Evolutionary conservation across 768 basidiomycete genomes (phyloP), one percentile per base, ranked within the genome.

Genomic region (Leucocoprinus sp.): DNA sequence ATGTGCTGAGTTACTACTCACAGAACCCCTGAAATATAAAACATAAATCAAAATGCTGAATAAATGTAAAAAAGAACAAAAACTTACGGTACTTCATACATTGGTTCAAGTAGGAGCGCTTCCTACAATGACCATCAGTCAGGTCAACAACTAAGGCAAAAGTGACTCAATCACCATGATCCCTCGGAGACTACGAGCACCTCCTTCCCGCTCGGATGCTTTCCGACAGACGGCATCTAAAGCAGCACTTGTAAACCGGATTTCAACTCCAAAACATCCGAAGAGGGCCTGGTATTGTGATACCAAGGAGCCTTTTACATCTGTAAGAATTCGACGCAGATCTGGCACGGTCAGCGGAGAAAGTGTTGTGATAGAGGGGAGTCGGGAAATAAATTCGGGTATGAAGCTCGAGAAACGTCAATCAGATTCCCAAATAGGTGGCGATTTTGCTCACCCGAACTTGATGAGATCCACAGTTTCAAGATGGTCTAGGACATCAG

Each of bases 61-160:
- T 35, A 34, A n/a, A n/a, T 17, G 7, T 40, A 8, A 34, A 23
- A 27, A 21, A 37, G 31, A 34, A 43, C 18, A 28, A 37, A 28
- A 11, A 79, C 84, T 77, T 62, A 87, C 82, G 90, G 89, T 37
- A 82, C 83, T 68, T 91, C 86, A 57, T 89, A 95, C 93, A 96
- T 96, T 0, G 90, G 72, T 39, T 97, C 91, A 38, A 93, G 67
- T 40, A 98, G 65, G 2, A 93, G 60, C 17, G 72, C 61, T 65
- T 96, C 93, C 87, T 90, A 54, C 6, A 27, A 38, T 50, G 31
- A 36, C 42, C 37, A 14, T 27, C 1, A 15, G 9, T 9, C 11
- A 22, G 8, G 19, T 8, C 8, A 23, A 14, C 11, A 4, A n/a
- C 9, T 26, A 6, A 14, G 22, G 26, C 31, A 11, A 9, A 26